Conservation (phyloP, 306 rosid genomes). For the Begonia masoniana region DNA sequence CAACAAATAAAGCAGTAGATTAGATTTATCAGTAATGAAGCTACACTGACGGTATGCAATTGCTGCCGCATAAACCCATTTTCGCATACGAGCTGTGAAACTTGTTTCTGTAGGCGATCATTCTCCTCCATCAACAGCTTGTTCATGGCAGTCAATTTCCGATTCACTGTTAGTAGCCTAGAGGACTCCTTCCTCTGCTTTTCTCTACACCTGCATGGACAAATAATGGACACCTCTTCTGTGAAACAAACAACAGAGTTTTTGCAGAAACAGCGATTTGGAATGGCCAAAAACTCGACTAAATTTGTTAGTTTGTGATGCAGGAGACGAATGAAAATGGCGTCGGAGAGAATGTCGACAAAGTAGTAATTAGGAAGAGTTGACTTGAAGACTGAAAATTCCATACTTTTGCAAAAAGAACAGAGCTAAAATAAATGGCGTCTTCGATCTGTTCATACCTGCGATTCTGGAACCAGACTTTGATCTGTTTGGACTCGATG, state of each 20-base stretch:
- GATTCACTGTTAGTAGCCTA: constrained; percentile 76
- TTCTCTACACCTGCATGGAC: constrained; percentile 71
- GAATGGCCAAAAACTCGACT: too few relatives aligned
- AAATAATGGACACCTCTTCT: constrained; percentile 1
- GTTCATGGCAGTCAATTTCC: constrained; percentile 84
- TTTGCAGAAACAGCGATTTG: background rate
- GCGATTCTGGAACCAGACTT: constrained; percentile 98
- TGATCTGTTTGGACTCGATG: constrained; percentile 98
- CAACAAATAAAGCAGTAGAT: background rate
- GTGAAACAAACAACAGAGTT: background rate
- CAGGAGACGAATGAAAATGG: background rate
- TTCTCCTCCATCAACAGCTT: constrained; percentile 97
- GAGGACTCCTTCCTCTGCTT: constrained; percentile 97
- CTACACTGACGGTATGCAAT: constrained; percentile 56
- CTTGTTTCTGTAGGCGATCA: constrained; percentile 94
- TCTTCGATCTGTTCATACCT: constrained; percentile 24
- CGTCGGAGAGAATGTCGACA: background rate
- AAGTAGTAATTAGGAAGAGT: too few relatives aligned
- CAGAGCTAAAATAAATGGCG: background rate
- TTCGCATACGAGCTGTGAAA: constrained; percentile 85
- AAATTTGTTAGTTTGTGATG: too few relatives aligned
- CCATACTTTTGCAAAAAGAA: too few relatives aligned
- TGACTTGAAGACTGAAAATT: too few relatives aligned
- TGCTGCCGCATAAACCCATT: constrained; percentile 92
- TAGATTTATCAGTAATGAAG: background rate